Percentiles rank a stretch among this genome's conserved stretches.
phyloP scores from a whole-genome alignment of 257 asterid species.

The Fraxinus americana region DNA sequence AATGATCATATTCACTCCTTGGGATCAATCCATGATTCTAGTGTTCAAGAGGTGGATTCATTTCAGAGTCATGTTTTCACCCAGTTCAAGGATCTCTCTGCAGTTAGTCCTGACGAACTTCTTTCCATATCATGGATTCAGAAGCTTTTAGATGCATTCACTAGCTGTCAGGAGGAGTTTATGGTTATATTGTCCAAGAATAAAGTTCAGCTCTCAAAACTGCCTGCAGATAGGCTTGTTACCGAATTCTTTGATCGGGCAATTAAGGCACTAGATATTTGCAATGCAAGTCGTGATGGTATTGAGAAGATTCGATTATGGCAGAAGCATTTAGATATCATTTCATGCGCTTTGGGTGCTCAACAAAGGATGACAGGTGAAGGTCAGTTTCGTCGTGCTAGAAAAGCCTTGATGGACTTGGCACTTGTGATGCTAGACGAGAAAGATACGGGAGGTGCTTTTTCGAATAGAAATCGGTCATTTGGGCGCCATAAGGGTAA shows the following conservation, averaged over 20 bases:
- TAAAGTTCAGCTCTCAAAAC: conserved; percentile 45
- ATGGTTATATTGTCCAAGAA: conserved; percentile 42
- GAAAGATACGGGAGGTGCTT: conserved; percentile 59
- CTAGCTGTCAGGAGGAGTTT: conserved; percentile 67
- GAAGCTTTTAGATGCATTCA: conserved; percentile 65
- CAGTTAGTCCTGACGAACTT: conserved; percentile 54
- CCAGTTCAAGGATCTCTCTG: conserved; percentile 61
- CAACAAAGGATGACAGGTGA: conserved; percentile 53
- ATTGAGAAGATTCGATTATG: conserved; percentile 70
- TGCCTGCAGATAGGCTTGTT: conserved; percentile 61
- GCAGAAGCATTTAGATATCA: conserved; percentile 80
- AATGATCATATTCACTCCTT: conserved; percentile 62
- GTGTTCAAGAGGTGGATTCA: conserved; percentile 41
- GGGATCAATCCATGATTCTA: conserved; percentile 50
- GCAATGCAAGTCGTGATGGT: conserved; percentile 88
- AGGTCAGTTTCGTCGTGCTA: conserved; percentile 81
- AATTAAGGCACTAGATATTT: conserved; percentile 84
- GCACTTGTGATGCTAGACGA: conserved; percentile 82
- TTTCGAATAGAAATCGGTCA: conserved; percentile 73
- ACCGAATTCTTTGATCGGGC: conserved; percentile 71
- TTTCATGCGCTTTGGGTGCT: conserved; percentile 56
- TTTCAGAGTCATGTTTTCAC: conserved; percentile 58
- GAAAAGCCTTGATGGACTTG: conserved; percentile 80
- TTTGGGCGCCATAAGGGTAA: conserved; percentile 71
- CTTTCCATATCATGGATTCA: conserved; percentile 82